Conservation (phyloP, 2,329 filamentous ascomycete species). For the Beauveria varroae region DNA sequence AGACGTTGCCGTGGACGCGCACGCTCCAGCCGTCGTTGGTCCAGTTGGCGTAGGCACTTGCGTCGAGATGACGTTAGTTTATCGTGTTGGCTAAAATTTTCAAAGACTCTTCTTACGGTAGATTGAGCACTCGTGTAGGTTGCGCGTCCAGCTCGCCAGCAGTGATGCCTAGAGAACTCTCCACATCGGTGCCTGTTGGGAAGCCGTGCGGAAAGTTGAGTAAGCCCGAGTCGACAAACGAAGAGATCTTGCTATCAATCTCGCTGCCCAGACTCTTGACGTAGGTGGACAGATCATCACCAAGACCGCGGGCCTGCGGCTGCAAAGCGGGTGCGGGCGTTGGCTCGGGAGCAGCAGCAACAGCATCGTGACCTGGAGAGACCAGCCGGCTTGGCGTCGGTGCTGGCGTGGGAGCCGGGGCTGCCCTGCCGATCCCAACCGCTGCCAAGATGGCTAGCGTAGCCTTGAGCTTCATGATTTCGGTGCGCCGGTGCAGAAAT, state of each 20-base stretch:
- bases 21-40: slow-evolving; percentile 71
- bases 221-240: slow-evolving; percentile 55
- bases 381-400: not conserved
- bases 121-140: slow-evolving; percentile 63
- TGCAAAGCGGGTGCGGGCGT: slow-evolving; percentile 15
- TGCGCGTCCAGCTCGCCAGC: slow-evolving; percentile 50
- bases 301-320: slow-evolving; percentile 26
- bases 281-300: slow-evolving; percentile 40
- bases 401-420: not conserved
- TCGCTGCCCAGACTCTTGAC: slow-evolving; percentile 41
- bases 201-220: slow-evolving; percentile 56
- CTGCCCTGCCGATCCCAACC: slow-evolving; percentile 7
- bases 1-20: slow-evolving; percentile 72
- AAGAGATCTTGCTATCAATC: slow-evolving; percentile 49
- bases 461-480: not conserved
- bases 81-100: too few relatives aligned
- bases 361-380: not conserved
- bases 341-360: slow-evolving; percentile 13
- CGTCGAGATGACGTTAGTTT: not conserved
- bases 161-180: slow-evolving; percentile 53
- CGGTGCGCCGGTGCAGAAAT: not conserved
- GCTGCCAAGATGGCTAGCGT: slow-evolving; percentile 7
- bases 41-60: slow-evolving; percentile 66
- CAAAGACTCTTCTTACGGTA: slow-evolving; percentile 40
- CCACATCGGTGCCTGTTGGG: slow-evolving; percentile 53